These are phyloP conservation scores for Calophaca sinica DNA, from an alignment of 306 rosid species.

Conservation along the genomic window DNA sequence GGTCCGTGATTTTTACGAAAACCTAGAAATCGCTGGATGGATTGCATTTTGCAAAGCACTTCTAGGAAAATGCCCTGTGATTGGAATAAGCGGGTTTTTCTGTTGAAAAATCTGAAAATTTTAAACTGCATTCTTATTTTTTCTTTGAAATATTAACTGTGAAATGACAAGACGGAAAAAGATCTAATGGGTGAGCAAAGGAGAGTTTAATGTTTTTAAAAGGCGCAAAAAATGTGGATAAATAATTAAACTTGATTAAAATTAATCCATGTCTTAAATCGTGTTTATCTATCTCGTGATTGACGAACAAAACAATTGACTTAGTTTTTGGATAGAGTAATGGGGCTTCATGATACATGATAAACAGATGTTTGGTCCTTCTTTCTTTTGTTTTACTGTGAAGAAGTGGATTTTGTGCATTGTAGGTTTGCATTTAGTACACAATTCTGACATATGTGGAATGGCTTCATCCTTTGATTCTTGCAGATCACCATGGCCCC, in stretches of 20 bases:
- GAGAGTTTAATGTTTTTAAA: neutral
- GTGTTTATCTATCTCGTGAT: constrained; percentile 10
- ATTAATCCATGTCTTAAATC: constrained; percentile 22
- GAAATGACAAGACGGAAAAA: neutral
- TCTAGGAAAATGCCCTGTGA: neutral
- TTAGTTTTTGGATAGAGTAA: constrained; percentile 14
- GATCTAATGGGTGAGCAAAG: neutral
- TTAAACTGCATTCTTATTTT: constrained; percentile 4
- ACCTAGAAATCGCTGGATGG: constrained; percentile 5
- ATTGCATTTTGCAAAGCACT: constrained; percentile 10
- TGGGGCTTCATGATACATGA: no score
- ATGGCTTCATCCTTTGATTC: constrained; percentile 39
- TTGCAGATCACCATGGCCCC: constrained; percentile 89
- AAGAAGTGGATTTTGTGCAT: constrained; percentile 20
- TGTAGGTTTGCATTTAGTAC: neutral
- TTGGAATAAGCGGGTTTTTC: neutral
- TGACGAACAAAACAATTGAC: neutral
- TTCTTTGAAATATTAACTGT: neutral
- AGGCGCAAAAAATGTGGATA: neutral
- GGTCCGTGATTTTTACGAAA: constrained; percentile 1
- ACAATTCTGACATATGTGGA: constrained; percentile 9
- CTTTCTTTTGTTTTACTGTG: constrained; percentile 21
- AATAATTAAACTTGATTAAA: neutral
- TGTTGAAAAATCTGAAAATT: neutral
- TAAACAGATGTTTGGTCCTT: no score